Evolutionary conservation across 2,329 filamentous ascomycete species (phyloP).

Genomic region (Beauveria scarabaeidicola): DNA sequence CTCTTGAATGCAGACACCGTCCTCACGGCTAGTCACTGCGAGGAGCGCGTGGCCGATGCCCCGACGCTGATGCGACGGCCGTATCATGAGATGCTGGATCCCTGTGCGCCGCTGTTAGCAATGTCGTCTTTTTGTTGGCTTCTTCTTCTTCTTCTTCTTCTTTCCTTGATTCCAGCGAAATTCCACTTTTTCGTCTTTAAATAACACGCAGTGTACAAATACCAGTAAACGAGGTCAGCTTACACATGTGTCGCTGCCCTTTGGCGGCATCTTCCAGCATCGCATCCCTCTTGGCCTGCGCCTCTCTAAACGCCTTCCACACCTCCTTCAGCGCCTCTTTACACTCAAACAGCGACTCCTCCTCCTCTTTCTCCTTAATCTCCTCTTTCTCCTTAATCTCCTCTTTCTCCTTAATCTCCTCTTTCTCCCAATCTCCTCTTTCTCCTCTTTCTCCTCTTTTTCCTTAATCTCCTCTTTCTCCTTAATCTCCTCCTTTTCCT

Average conservation of each 20-base stretch:
- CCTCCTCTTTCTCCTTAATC: not conserved
- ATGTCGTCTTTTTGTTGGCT: not conserved
- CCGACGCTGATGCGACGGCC: conserved; percentile 16
- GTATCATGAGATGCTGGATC: conserved; percentile 18
- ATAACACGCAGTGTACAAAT: not conserved
- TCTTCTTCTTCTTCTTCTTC: not conserved
- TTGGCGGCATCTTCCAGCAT: conserved; percentile 14
- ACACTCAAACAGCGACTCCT: conserved; percentile 11
- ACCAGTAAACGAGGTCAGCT: not conserved
- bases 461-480: not conserved
- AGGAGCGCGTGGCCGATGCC: conserved; percentile 16
- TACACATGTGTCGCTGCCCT: conserved; percentile 15
- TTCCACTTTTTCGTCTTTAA: not conserved
- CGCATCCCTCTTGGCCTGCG: conserved; percentile 15
- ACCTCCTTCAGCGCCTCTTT: conserved; percentile 16
- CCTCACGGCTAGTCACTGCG: too few species aligned
- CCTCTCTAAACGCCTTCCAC: conserved; percentile 16
- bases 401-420: not conserved
- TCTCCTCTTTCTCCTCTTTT: not conserved
- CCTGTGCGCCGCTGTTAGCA: conserved; percentile 10
- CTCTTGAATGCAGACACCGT: too few species aligned
- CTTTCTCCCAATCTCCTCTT: not conserved
- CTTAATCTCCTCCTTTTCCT: not conserved
- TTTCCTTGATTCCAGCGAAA: too few species aligned
- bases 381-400: not conserved